Conservation (phyloP, 495 filamentous ascomycete species). For the Talaromyces ruber region DNA sequence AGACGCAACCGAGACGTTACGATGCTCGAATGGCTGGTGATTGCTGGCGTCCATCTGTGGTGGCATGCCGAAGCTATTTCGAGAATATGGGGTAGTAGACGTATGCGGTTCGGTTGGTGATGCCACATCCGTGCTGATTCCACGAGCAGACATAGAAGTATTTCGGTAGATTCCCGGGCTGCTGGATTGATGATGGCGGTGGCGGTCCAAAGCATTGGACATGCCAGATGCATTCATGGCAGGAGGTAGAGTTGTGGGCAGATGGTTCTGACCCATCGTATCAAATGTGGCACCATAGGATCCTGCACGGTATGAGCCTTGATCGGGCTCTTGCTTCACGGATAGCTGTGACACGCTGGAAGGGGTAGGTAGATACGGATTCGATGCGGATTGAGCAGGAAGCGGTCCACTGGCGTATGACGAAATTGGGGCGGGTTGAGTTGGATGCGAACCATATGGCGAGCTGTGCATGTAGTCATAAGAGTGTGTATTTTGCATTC, state of each 20-base stretch:
- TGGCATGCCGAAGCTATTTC: slow-evolving; percentile 31
- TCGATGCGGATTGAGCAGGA: slow-evolving; percentile 28
- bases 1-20: slow-evolving; percentile 16
- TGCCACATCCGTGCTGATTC: slow-evolving; percentile 31
- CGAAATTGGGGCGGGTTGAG: slow-evolving; percentile 24
- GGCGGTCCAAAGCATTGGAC: slow-evolving; percentile 29
- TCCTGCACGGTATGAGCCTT: slow-evolving; percentile 24
- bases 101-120: slow-evolving; percentile 35
- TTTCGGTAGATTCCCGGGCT: slow-evolving; percentile 35
- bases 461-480: slow-evolving; percentile 32
- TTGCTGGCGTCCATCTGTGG: slow-evolving; percentile 23
- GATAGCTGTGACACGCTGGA: slow-evolving; percentile 18
- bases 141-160: slow-evolving; percentile 34
- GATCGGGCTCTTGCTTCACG: slow-evolving; percentile 28
- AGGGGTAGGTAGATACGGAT: slow-evolving; percentile 31
- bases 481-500: slow-evolving; percentile 23
- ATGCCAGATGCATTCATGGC: slow-evolving; percentile 21
- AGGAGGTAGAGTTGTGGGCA: slow-evolving; percentile 30
- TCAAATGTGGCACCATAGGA: slow-evolving; percentile 31
- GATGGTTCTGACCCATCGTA: slow-evolving; percentile 22
- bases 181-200: slow-evolving; percentile 31
- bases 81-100: slow-evolving; percentile 26
- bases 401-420: slow-evolving; percentile 27
- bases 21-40: slow-evolving; percentile 22
- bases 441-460: slow-evolving; percentile 28